Conservation (phyloP, 352 stramenopile genomes). For the Globisporangium takayamanum region DNA sequence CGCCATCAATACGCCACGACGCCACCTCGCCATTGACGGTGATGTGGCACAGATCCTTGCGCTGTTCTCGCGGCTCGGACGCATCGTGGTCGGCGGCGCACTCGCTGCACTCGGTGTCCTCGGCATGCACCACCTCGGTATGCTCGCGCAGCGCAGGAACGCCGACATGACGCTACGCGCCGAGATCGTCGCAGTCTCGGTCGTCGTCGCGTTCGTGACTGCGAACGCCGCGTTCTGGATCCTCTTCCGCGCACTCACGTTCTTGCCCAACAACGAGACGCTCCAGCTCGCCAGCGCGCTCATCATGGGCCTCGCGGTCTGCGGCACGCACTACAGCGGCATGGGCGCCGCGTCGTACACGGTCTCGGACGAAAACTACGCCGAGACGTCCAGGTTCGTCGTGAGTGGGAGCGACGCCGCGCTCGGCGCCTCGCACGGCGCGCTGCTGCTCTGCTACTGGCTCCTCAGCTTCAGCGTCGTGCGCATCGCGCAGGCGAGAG, state of each 20-base stretch:
- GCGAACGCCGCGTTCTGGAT: constrained; percentile 65
- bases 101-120: constrained; percentile 57
- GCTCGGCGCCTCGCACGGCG: constrained; percentile 32
- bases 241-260: constrained; percentile 55
- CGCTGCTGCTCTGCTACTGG: constrained; percentile 50
- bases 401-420: constrained; percentile 30
- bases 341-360: constrained; percentile 41
- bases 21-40: background rate
- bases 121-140: constrained; percentile 65
- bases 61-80: constrained; percentile 43
- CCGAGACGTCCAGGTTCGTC: constrained; percentile 14
- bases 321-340: constrained; percentile 48
- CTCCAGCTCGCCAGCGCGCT: constrained; percentile 44
- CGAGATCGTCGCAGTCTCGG: constrained; percentile 34
- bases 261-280: constrained; percentile 37
- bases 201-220: constrained; percentile 43
- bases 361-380: constrained; percentile 22
- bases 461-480: constrained; percentile 21
- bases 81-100: constrained; percentile 34
- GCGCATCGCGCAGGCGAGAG: constrained; percentile 2
- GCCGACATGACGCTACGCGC: constrained; percentile 29
- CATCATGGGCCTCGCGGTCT: constrained; percentile 59
- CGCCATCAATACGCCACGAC: no score
- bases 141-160: constrained; percentile 50
- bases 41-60: constrained; percentile 23